A percentile compares a stretch with the other conserved stretches of the same genome.
These are phyloP conservation scores for Nadsonia starkeyi-henricii DNA, from an alignment of 1,139 yeast genomes.

Conservation along the genomic window DNA sequence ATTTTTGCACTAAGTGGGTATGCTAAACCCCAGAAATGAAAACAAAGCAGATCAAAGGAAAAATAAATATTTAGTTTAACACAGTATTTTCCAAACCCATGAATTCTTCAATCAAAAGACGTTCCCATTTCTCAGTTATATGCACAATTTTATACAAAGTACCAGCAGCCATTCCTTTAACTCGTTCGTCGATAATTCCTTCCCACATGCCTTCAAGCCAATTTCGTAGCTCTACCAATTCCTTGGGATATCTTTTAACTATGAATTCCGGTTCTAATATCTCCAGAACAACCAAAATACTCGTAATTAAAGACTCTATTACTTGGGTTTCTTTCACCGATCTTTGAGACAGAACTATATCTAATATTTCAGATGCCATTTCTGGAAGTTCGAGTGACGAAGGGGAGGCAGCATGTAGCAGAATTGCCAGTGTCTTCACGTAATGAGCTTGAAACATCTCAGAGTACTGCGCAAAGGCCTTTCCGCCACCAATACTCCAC, in stretches of 20 bases:
- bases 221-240: conserved; percentile 25
- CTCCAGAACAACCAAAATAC: conserved; percentile 34
- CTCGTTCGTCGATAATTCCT: conserved; percentile 30
- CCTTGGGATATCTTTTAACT: conserved; percentile 21
- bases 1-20: too few species aligned
- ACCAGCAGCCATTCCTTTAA: conserved; percentile 39
- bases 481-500: conserved; percentile 28
- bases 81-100: conserved; percentile 8
- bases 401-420: conserved; percentile 47
- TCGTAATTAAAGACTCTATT: conserved; percentile 36
- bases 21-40: too few species aligned
- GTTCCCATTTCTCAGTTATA: conserved; percentile 18
- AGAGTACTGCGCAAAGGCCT: conserved; percentile 38
- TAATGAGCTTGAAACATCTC: conserved; percentile 44
- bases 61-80: too few species aligned
- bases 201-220: conserved; percentile 38
- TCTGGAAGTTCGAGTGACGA: conserved; percentile 35
- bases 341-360: conserved; percentile 22
- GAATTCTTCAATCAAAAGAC: conserved; percentile 16
- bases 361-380: conserved; percentile 43
- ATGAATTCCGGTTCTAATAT: conserved; percentile 30
- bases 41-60: too few species aligned
- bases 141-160: conserved; percentile 30
- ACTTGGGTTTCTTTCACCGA: conserved; percentile 15
- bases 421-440: conserved; percentile 40